Evolutionary conservation across 176 grass and related monocot genomes (phyloP).

Genomic region (Phoenix roebelenii): DNA sequence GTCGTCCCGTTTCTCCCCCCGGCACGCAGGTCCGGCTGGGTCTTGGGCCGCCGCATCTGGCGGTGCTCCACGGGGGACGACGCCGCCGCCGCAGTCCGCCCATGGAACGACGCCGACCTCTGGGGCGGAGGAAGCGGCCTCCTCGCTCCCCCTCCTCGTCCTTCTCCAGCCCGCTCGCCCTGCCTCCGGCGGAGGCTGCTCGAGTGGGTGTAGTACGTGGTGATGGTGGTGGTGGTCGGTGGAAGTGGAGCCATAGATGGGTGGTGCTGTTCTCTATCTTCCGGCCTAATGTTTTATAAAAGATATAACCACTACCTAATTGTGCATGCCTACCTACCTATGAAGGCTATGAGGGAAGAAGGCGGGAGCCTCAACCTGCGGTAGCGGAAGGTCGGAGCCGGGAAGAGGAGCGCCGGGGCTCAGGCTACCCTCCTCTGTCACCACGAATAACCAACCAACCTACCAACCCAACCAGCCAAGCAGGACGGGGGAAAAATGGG

Average conservation of each 20-base stretch:
- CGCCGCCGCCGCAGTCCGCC: not conserved
- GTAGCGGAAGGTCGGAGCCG: not conserved
- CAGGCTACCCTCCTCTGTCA: not conserved
- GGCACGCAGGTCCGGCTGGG: slow-evolving; percentile 23
- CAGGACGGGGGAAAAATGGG: too few species aligned
- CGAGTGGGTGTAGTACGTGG: not conserved
- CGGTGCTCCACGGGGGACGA: not conserved
- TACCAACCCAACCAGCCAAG: not conserved
- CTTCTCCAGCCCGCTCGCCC: not conserved
- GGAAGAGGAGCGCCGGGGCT: not conserved
- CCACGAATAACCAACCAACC: not conserved
- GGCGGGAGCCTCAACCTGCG: not conserved
- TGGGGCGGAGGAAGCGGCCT: not conserved
- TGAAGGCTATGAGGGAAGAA: too few species aligned
- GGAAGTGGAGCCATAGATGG: not conserved
- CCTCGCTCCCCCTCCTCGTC: not conserved
- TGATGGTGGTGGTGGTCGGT: not conserved
- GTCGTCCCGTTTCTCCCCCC: slow-evolving; percentile 6
- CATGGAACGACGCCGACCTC: slow-evolving; percentile 9
- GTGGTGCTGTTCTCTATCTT: too few species aligned
- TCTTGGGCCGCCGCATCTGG: slow-evolving; percentile 8
- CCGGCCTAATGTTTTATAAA: too few species aligned
- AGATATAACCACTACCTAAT: too few species aligned
- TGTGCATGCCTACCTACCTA: too few species aligned
- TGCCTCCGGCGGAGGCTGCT: not conserved